Evolutionary conservation across 148 eudicot genomes (phyloP).

Genomic region (Rhododendron molle): DNA sequence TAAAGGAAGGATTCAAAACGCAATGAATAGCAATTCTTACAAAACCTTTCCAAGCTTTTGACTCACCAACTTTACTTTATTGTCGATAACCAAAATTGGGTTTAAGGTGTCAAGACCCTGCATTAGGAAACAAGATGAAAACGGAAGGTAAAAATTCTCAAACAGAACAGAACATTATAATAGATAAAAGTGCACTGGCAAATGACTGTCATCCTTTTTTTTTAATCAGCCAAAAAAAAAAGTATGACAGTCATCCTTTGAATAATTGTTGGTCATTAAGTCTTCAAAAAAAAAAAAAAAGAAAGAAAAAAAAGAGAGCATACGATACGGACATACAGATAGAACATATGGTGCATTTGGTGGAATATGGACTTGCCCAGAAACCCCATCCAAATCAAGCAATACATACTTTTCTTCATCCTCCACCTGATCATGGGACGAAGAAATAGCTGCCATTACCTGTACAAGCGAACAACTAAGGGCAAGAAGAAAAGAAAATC

Average conservation of each 20-base stretch:
- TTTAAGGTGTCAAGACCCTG: slow-evolving; percentile 82
- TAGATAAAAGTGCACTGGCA: background rate
- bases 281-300: background rate
- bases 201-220: background rate
- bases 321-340: slow-evolving; percentile 37
- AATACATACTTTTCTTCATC: slow-evolving; percentile 56
- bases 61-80: slow-evolving; percentile 65
- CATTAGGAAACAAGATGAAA: slow-evolving; percentile 17
- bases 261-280: too few species aligned
- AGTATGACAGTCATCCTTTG: background rate
- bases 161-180: background rate
- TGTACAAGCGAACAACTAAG: background rate
- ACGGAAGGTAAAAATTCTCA: background rate
- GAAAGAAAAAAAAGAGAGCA: too few species aligned
- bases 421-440: slow-evolving; percentile 16
- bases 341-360: slow-evolving; percentile 65
- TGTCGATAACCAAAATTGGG: slow-evolving; percentile 56
- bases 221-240: too few species aligned
- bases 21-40: background rate
- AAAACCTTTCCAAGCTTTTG: background rate
- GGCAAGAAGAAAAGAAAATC: background rate
- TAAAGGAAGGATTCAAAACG: background rate
- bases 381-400: slow-evolving; percentile 53
- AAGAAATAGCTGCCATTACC: slow-evolving; percentile 17
- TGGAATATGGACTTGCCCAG: slow-evolving; percentile 42